A percentile compares a stretch with the other conserved stretches of the same genome.
phyloP scores from a whole-genome alignment of 805 yeast genomes.

The Brettanomyces naardenensis region DNA sequence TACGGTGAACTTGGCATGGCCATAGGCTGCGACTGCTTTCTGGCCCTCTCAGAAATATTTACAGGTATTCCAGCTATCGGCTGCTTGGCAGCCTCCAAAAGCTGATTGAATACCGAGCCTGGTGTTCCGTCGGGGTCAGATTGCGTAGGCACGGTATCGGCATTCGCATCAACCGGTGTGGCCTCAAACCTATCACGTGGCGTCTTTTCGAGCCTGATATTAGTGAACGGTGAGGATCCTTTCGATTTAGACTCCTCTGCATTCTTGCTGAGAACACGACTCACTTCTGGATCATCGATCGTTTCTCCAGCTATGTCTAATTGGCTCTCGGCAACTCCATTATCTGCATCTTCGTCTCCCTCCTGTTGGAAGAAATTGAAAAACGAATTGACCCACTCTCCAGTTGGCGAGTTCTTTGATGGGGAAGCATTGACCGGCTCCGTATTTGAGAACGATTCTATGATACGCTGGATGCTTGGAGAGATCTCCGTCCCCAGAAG shows the following conservation, averaged over 20 bases:
- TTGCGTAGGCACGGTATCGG: slow-evolving; percentile 16
- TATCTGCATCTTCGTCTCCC: slow-evolving; percentile 14
- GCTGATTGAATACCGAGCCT: not conserved
- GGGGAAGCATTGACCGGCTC: slow-evolving; percentile 19
- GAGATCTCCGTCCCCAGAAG: slow-evolving; percentile 24
- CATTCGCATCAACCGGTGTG: slow-evolving; percentile 9
- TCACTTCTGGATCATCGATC: slow-evolving; percentile 20
- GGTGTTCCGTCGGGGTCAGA: not conserved
- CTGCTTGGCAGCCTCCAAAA: slow-evolving; percentile 3
- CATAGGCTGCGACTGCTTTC: slow-evolving; percentile 3
- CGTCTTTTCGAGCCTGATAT: slow-evolving; percentile 21
- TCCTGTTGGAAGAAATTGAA: slow-evolving; percentile 23
- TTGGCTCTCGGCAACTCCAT: slow-evolving; percentile 1
- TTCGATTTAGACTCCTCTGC: not conserved
- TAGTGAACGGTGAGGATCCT: slow-evolving; percentile 5
- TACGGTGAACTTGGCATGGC: slow-evolving; percentile 29
- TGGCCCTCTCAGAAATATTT: not conserved
- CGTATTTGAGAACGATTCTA: slow-evolving; percentile 23
- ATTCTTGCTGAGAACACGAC: slow-evolving; percentile 12
- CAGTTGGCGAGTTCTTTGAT: slow-evolving; percentile 15
- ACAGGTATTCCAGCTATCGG: not conserved
- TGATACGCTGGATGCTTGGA: slow-evolving; percentile 25
- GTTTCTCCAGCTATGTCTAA: not conserved
- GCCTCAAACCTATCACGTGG: slow-evolving; percentile 20
- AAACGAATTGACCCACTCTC: slow-evolving; percentile 21